These are phyloP conservation scores for Colletotrichum liriopes DNA, from an alignment of 2,329 filamentous ascomycete genomes.

Conservation along the genomic window DNA sequence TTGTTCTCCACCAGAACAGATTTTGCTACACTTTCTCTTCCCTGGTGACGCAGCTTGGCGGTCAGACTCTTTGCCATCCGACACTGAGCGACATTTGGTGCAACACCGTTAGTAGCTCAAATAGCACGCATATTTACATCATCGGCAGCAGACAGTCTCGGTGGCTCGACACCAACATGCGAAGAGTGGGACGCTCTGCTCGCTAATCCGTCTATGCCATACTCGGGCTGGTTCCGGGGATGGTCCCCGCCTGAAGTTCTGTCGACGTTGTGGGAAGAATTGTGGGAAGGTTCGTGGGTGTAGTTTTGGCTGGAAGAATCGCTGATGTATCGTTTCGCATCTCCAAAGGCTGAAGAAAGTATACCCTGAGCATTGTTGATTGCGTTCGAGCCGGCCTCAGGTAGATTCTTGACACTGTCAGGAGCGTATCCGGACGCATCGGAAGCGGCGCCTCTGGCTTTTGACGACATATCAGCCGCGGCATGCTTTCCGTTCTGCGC, in stretches of 20 bases:
- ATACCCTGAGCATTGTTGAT: background rate
- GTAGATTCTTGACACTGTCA: background rate
- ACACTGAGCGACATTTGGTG: too few species aligned
- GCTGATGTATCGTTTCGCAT: background rate
- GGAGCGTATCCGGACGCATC: background rate
- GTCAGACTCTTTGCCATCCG: too few species aligned
- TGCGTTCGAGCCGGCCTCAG: background rate
- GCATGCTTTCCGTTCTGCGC: background rate
- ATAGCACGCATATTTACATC: background rate
- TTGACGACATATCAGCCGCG: background rate
- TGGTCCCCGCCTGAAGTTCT: fast-evolving
- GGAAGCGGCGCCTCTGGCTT: background rate
- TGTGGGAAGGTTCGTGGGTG: background rate
- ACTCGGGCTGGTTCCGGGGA: background rate
- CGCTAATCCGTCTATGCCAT: background rate
- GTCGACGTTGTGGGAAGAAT: background rate
- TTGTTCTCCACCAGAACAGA: too few species aligned
- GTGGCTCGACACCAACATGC: background rate
- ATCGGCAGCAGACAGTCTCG: background rate
- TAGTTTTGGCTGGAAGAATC: background rate
- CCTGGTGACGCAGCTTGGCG: too few species aligned
- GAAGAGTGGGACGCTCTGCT: background rate
- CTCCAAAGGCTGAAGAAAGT: background rate
- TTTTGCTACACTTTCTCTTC: too few species aligned
- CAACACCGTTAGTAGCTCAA: background rate